These are phyloP conservation scores for Mollisiaceae sp. DNA, from an alignment of 2,329 filamentous ascomycete genomes.

Conservation along the genomic window DNA sequence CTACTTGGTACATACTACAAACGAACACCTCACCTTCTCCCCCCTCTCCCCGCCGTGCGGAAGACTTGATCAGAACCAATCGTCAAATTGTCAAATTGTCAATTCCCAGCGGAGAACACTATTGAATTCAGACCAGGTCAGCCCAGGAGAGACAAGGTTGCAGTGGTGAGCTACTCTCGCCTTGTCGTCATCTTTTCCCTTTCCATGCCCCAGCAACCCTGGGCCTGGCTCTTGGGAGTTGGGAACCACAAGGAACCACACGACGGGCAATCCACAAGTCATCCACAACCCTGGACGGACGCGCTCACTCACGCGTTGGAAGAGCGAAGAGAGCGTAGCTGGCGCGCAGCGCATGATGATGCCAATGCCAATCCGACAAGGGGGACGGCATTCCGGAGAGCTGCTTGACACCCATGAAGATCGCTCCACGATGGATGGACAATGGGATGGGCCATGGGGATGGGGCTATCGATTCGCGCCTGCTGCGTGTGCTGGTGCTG, in stretches of 20 bases:
- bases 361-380: neutral
- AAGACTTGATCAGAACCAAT: neutral
- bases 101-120: neutral
- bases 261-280: no score
- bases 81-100: neutral
- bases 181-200: neutral
- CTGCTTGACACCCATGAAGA: neutral
- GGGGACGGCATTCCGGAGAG: neutral
- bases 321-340: neutral
- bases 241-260: no score
- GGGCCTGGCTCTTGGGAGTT: no score
- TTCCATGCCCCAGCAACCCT: neutral
- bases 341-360: constrained; percentile 7
- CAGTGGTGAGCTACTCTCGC: neutral
- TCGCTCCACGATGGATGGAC: neutral
- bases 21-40: neutral
- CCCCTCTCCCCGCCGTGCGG: neutral
- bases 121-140: neutral
- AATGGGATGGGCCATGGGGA: neutral
- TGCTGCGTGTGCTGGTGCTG: neutral
- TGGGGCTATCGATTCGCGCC: neutral
- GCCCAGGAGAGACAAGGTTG: neutral
- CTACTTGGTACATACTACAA: no score
- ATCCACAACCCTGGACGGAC: no score
- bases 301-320: neutral